Base-by-base conservation (phyloP, 768 basidiomycete species). In the Russula lepida region DNA sequence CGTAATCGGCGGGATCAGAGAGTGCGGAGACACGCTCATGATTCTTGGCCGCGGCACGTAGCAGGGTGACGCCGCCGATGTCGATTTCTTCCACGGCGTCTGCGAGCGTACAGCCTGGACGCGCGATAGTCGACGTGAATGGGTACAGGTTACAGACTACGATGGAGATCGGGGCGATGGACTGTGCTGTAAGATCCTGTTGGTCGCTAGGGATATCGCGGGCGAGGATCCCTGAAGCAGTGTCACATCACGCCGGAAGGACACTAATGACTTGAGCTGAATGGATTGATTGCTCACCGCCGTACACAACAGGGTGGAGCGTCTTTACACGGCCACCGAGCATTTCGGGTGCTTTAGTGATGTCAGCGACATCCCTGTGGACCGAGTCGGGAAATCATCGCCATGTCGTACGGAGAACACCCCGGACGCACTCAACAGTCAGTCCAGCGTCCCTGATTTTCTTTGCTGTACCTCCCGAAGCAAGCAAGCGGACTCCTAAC, bases 91-190 rank as follows among this genome's bases (percentile, higher is more conserved):
- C 97, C 60, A 98, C 87, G 6, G 95, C 95, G 51, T 88, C 88
- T 3, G 91, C 84, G 62, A 98, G 83, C 12, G 92, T 94, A 75
- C 94, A 95, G n/a, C n/a, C n/a, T n/a, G n/a, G n/a, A n/a, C n/a
- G n/a, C n/a, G n/a, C n/a, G n/a, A n/a, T n/a, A n/a, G n/a, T 97
- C 23, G 85, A 83, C 33, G 89, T 84, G 77, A 99, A 99, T 0
- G 97, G 97, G 78, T 99, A 98, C 55, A 99, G 84, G 73, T 99
- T 99, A 84, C 97, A 99, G 63, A 97, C 94, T 59, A 99, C 95
- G 77, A 99, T 88, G 58, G 89, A 86, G 75, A 98, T 98, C 64
- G 91, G 90, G 6, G 89, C 83, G 74, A 99, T 98, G 60, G 78
- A 78, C 69, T 95, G 93, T 7, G 85, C 78, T 28, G 81, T 75